Base-by-base conservation (phyloP, 306 rosid species). In the Trifolium subterraneum region DNA sequence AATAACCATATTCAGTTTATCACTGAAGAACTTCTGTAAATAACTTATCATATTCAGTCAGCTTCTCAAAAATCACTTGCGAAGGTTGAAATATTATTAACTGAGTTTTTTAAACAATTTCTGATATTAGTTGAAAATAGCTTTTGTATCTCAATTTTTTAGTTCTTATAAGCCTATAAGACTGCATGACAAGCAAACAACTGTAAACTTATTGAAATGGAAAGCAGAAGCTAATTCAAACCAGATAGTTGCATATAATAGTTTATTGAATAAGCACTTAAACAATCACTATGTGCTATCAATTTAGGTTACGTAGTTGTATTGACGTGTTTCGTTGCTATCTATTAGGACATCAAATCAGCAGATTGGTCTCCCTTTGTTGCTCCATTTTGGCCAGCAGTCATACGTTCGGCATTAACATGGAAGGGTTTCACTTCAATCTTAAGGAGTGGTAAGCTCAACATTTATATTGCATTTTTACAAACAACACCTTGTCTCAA, bases 341-440 rank as follows among this genome's bases (percentile, higher is more conserved):
- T 0, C 20, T 35, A 12, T 68, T 89, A 93, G 98, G 92, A 91
- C 74, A 89, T 93, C 66, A 88, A 87, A 72, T 67, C 88, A 16
- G 96, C 86, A 79, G 96, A 93, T 63, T 93, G 98, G 98, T 88
- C 98, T 36, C 33, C 55, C 15, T 75, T 63, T 80, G 98, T 93
- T 33, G 94, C 98, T 44, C 96, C 96, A 27, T 93, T 93, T 79
- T 93, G 98, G 98, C 96, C 96, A 2, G 98, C 98, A 6, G 97
- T 93, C 47, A 91, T 93, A 29, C 91, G 90, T 39, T 89, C 98
- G 0, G 93, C 94, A 0, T 71, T 93, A 54, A 85, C 97, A 27
- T 91, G 96, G 92, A 88, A 86, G 71, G 98, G 97, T 70, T 70
- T 93, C 75, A 76, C 88, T 58, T 93, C 97, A 3, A 84, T 93